Evolutionary conservation across 2,329 filamentous ascomycete genomes (phyloP), one percentile per base, ranked within the genome.

Genomic region (Colletotrichum eremochloae): DNA sequence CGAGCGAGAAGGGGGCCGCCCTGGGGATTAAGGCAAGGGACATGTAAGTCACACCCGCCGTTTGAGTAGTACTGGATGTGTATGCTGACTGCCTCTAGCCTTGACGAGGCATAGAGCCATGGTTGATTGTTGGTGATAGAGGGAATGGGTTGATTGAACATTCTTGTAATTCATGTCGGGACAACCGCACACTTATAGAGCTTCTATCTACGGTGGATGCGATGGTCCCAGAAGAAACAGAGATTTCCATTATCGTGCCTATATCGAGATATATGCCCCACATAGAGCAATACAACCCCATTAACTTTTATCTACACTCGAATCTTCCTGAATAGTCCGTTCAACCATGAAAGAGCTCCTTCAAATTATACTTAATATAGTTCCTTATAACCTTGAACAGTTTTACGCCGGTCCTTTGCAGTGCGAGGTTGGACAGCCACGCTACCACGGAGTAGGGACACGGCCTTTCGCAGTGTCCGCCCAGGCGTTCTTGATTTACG

Each of bases 41-140:
- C 8, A 56, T 69, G 69, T 72, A 7, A 61, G 69, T 29, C 46
- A 12, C 18, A 7, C 12, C 14, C 5, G 2, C 46, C 11, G n/a
- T 38, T 12, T 11, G 20, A 7, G 20, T 1, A 6, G 1, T 1
- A 14, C 3, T 1, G 9, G 11, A 38, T 8, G 8, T 9, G 36
- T 14, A 52, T 18, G 53, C 52, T 67, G 20, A 52, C 36, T 24
- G 6, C 36, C n/a, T 5, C 2, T 15, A 67, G 65, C 18, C 46
- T 67, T 4, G 68, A 71, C 6, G 56, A 42, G 3, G n/a, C 2
- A 20, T 58, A 58, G 36, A 42, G 33, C n/a, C 7, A 4, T 14
- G 12, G 8, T n/a, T 5, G 20, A 7, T 7, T 1, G 5, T 46
- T 18, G 20, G 2, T 3, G 9, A 11, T n/a, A 20, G 24, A 18